Evolutionary conservation across 2,329 filamentous ascomycete species (phyloP).

Genomic region (Fusarium sp.): DNA sequence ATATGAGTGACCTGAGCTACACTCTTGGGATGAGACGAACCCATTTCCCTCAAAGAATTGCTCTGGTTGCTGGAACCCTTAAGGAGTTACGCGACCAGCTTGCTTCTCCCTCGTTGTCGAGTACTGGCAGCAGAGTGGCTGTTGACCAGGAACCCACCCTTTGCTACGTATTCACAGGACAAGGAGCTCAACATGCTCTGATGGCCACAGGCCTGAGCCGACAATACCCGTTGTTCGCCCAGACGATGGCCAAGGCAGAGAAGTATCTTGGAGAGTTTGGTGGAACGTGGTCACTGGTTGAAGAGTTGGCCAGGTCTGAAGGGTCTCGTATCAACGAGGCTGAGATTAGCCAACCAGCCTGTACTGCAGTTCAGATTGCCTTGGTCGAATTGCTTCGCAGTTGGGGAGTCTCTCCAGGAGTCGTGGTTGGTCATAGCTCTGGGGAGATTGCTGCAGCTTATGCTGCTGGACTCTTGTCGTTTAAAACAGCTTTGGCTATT

Average conservation of each 20-base stretch:
- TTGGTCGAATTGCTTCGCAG: neutral
- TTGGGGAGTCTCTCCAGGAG: neutral
- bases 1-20: neutral
- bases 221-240: neutral
- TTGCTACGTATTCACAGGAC: neutral
- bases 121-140: neutral
- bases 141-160: neutral
- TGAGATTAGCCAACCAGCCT: conserved; percentile 2
- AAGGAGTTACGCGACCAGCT: neutral
- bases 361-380: neutral
- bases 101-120: neutral
- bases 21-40: neutral
- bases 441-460: conserved; percentile 5
- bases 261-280: neutral
- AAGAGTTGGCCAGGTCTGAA: neutral
- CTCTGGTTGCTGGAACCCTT: neutral
- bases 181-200: conserved; percentile 1
- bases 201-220: neutral
- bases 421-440: neutral
- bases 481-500: neutral
- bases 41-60: neutral
- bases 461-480: neutral
- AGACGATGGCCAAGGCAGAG: neutral
- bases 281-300: neutral
- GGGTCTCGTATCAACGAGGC: neutral